Conservation (phyloP, 805 yeast genomes). For the Yamadazyma scolyti region DNA sequence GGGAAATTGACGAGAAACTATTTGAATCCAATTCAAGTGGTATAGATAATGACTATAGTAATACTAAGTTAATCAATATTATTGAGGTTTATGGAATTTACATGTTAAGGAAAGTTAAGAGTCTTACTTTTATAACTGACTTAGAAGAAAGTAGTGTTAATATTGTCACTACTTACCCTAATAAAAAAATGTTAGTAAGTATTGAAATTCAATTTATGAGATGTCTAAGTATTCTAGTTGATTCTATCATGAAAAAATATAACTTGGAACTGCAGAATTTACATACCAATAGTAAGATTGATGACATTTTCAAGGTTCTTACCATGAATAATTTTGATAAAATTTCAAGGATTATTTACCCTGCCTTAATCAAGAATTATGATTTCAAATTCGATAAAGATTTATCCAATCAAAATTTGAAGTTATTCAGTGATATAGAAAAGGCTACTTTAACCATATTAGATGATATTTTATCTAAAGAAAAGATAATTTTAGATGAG, state of each 20-base stretch:
- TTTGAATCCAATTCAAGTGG: constrained; percentile 2
- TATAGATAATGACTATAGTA: constrained; percentile 13
- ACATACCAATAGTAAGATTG: constrained; percentile 12
- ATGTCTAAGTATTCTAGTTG: constrained; percentile 37
- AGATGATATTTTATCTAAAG: constrained; percentile 37
- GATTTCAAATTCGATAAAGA: constrained; percentile 34
- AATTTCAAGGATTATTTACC: constrained; percentile 27
- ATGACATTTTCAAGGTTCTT: constrained; percentile 33
- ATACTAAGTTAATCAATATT: constrained; percentile 32
- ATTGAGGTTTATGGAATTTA: constrained; percentile 34
- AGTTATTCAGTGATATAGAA: constrained; percentile 39
- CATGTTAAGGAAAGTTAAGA: constrained; percentile 26
- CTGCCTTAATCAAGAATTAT: constrained; percentile 26
- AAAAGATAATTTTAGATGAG: constrained; percentile 29
- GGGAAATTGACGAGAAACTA: constrained; percentile 26
- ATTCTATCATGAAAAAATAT: constrained; percentile 39
- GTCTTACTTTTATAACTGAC: constrained; percentile 19
- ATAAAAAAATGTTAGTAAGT: constrained; percentile 36
- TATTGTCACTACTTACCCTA: constrained; percentile 34
- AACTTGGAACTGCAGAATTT: constrained; percentile 19
- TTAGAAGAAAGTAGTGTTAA: constrained; percentile 19
- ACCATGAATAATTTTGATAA: constrained; percentile 43
- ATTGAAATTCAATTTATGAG: constrained; percentile 45
- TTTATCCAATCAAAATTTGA: constrained; percentile 33
- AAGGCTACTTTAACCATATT: constrained; percentile 36